These are phyloP conservation scores for Lactuca sativa DNA, from an alignment of 129 eudicot genomes.

Conservation along the genomic window DNA sequence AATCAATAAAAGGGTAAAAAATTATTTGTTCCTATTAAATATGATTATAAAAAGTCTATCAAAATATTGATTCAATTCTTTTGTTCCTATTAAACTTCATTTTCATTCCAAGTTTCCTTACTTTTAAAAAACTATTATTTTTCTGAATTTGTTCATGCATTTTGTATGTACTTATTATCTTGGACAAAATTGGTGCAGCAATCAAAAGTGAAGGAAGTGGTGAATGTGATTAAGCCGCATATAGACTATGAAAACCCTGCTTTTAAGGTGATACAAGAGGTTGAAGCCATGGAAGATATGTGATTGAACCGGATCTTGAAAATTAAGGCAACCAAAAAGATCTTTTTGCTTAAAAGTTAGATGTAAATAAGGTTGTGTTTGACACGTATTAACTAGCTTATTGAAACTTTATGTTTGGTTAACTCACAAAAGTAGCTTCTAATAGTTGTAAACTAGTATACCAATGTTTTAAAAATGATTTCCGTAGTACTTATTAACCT, in stretches of 20 bases:
- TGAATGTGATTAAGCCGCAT: conserved; percentile 46
- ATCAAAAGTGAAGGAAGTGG: conserved; percentile 55
- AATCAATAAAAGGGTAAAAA: too few relatives aligned
- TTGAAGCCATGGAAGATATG: conserved; percentile 36
- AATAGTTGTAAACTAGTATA: too few relatives aligned
- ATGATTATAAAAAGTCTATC: not conserved
- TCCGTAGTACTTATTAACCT: too few relatives aligned
- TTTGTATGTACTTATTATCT: not conserved
- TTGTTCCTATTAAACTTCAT: too few relatives aligned
- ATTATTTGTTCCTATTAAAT: not conserved
- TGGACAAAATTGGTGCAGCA: conserved; percentile 44
- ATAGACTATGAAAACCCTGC: conserved; percentile 36
- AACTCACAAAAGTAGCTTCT: too few relatives aligned
- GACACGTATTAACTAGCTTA: not conserved
- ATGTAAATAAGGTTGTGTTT: not conserved
- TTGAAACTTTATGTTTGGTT: too few relatives aligned
- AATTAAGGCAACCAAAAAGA: too few relatives aligned
- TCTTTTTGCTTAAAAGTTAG: not conserved
- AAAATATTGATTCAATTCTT: too few relatives aligned
- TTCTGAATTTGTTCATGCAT: conserved; percentile 5
- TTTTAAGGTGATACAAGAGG: conserved; percentile 50
- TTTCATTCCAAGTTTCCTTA: too few relatives aligned
- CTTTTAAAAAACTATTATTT: too few relatives aligned
- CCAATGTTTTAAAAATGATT: too few relatives aligned
- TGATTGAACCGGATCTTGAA: too few relatives aligned